Percentiles rank a stretch among this genome's conserved stretches.
These are phyloP conservation scores for Penicillium sp. DNA, from an alignment of 2,329 filamentous ascomycete genomes.

Conservation along the genomic window DNA sequence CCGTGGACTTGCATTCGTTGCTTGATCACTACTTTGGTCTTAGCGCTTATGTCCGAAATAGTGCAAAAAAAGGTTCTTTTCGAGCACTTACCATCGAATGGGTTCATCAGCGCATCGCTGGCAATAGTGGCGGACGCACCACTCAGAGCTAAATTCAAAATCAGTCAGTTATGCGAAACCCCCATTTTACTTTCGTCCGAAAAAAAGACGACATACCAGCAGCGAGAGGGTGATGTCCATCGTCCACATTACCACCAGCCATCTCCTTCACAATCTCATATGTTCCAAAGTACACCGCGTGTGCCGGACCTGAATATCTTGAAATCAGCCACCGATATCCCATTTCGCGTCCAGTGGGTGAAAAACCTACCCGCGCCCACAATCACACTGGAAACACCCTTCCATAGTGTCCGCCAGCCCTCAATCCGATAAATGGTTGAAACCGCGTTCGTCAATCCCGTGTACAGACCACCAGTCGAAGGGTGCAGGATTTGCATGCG, in stretches of 20 bases:
- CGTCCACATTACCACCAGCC: constrained; percentile 83
- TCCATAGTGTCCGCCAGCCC: constrained; percentile 89
- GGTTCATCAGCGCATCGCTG: constrained; percentile 98
- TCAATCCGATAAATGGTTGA: constrained; percentile 89
- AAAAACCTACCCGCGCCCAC: constrained; percentile 77
- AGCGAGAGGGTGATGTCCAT: constrained; percentile 87
- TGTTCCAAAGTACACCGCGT: constrained; percentile 97
- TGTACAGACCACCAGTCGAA: constrained; percentile 76
- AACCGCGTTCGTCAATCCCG: constrained; percentile 86
- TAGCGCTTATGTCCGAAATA: not conserved
- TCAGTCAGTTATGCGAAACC: constrained; percentile 7
- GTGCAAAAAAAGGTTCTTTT: not conserved
- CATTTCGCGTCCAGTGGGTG: not conserved
- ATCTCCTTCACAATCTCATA: constrained; percentile 97
- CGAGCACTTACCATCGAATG: constrained; percentile 78
- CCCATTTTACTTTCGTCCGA: not conserved
- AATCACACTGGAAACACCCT: constrained; percentile 93
- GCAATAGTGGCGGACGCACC: constrained; percentile 95
- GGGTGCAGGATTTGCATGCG: constrained; percentile 97
- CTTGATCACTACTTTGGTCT: constrained; percentile 74
- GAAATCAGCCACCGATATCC: constrained; percentile 20
- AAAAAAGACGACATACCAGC: constrained; percentile 66
- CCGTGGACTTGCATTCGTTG: constrained; percentile 98
- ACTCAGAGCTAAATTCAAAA: constrained; percentile 66
- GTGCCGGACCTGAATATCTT: constrained; percentile 72